phyloP scores from a whole-genome alignment of 352 stramenopile species.

The Salisapilia sapeloensis region DNA sequence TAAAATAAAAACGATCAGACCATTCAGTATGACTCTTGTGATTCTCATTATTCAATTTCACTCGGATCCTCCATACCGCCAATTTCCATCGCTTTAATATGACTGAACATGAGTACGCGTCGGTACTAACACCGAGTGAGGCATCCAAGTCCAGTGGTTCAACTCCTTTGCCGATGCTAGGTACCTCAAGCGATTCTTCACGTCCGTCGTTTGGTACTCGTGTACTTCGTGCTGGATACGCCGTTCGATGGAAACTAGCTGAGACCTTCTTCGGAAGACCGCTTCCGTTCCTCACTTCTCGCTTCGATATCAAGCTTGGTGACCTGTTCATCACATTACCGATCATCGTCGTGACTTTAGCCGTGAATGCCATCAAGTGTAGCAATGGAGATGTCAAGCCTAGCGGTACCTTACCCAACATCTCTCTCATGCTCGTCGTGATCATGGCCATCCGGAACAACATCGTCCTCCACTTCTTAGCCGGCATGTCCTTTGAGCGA shows the following conservation, averaged over 20 bases:
- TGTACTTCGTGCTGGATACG: no score
- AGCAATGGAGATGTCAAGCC: constrained; percentile 8
- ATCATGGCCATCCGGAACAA: constrained; percentile 30
- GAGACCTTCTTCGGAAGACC: constrained; percentile 10
- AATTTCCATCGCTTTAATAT: no score
- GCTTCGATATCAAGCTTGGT: constrained; percentile 15
- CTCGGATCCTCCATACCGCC: no score
- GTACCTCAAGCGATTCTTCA: no score
- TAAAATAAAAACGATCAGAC: no score
- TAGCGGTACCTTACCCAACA: constrained; percentile 7
- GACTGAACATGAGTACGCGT: no score
- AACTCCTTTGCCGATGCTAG: no score
- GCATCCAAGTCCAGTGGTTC: no score
- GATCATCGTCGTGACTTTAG: constrained; percentile 3
- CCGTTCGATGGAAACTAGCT: constrained; percentile 14
- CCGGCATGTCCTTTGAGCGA: constrained; percentile 28
- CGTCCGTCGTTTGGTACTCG: no score
- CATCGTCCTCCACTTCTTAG: constrained; percentile 15
- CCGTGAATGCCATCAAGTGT: constrained; percentile 4
- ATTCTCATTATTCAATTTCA: no score
- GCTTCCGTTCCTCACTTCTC: constrained; percentile 10
- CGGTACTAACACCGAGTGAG: no score
- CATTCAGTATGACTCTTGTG: no score
- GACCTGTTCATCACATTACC: constrained; percentile 15
- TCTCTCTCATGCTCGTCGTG: constrained; percentile 19